Evolutionary conservation across 805 yeast species (phyloP).

Genomic region (Candida krabiensis): DNA sequence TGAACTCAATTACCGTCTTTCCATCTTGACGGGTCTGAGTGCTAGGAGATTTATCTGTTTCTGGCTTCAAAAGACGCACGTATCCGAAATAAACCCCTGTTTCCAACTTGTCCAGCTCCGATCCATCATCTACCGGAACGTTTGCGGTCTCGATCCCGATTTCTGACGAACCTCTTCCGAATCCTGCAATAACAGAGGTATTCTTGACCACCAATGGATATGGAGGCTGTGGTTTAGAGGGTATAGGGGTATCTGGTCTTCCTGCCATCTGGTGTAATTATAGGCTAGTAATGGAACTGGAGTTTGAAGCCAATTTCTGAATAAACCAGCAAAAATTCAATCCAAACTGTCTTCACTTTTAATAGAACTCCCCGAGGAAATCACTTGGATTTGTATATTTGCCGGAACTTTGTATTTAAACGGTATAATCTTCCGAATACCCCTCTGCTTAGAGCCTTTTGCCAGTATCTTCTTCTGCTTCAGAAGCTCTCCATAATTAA

Average conservation of each 20-base stretch:
- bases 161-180: conserved; percentile 93
- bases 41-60: conserved; percentile 19
- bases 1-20: conserved; percentile 49
- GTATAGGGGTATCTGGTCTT: conserved; percentile 41
- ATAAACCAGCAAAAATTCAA: too few relatives aligned
- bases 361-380: too few relatives aligned
- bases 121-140: conserved; percentile 55
- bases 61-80: conserved; percentile 19
- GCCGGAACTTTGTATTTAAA: too few relatives aligned
- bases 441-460: too few relatives aligned
- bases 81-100: conserved; percentile 94
- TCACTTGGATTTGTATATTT: too few relatives aligned
- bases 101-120: conserved; percentile 41
- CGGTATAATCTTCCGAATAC: too few relatives aligned
- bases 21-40: conserved; percentile 34
- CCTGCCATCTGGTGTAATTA: too few relatives aligned
- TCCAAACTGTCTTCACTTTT: too few relatives aligned
- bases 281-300: neutral
- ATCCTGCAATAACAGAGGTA: conserved; percentile 69
- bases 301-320: too few relatives aligned
- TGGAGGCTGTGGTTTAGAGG: conserved; percentile 43
- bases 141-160: conserved; percentile 97
- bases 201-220: conserved; percentile 48
- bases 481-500: too few relatives aligned
- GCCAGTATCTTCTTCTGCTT: too few relatives aligned